phyloP scores from a whole-genome alignment of 2,329 filamentous ascomycete genomes.

The Aureobasidium zeae region DNA sequence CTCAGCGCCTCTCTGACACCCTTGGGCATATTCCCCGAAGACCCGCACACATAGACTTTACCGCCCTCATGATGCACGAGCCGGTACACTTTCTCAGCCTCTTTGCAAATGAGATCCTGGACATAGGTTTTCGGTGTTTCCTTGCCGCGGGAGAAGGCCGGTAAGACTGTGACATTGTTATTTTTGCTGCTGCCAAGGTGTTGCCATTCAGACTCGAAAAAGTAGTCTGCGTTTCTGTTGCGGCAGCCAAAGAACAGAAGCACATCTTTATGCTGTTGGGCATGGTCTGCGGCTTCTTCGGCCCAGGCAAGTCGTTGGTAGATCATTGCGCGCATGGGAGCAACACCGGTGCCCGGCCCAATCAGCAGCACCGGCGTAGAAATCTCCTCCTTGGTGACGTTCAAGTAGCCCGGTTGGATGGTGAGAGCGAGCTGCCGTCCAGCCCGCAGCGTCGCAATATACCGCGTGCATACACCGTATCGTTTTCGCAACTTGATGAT shows the following conservation, averaged over 20 bases:
- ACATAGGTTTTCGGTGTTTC: slow-evolving; percentile 54
- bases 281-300: slow-evolving; percentile 19
- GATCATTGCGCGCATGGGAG: slow-evolving; percentile 73
- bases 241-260: slow-evolving; percentile 80
- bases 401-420: slow-evolving; percentile 45
- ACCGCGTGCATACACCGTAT: slow-evolving; percentile 82
- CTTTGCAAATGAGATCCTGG: slow-evolving; percentile 51
- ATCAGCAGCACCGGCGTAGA: slow-evolving; percentile 61
- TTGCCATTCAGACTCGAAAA: slow-evolving; percentile 70
- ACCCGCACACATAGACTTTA: slow-evolving; percentile 50
- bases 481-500: slow-evolving; percentile 87
- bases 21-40: slow-evolving; percentile 62
- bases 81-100: slow-evolving; percentile 41
- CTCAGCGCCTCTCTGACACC: slow-evolving; percentile 57
- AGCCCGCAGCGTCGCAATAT: slow-evolving; percentile 57
- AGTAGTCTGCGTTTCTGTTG: slow-evolving; percentile 65
- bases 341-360: slow-evolving; percentile 77
- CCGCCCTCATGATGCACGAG: slow-evolving; percentile 45
- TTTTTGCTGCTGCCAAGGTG: slow-evolving; percentile 32
- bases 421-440: slow-evolving; percentile 53
- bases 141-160: slow-evolving; percentile 67
- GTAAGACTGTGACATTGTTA: slow-evolving; percentile 46
- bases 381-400: slow-evolving; percentile 39
- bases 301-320: slow-evolving; percentile 52
- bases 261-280: slow-evolving; percentile 23